Evolutionary conservation across 163 green algal genomes (phyloP).

Genomic region (Scenedesmus sp.): DNA sequence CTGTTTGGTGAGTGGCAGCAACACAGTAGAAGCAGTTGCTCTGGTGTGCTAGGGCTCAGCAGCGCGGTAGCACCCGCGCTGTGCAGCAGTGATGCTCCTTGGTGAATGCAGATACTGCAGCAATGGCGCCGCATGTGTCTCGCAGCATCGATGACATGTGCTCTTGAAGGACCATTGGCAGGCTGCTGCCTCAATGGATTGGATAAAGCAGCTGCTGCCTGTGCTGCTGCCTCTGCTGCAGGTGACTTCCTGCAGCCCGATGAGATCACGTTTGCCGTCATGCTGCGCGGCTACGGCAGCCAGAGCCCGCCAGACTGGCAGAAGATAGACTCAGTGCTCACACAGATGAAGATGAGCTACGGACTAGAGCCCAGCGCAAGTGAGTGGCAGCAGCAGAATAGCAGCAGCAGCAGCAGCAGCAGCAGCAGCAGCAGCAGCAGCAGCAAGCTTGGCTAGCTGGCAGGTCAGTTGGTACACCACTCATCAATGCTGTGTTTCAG

Average conservation of each 20-base stretch:
- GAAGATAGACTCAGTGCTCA: slow-evolving; percentile 77
- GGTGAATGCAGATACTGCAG: too few species aligned
- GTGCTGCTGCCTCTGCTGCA: slow-evolving; percentile 51
- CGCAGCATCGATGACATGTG: not conserved
- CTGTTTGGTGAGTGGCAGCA: slow-evolving; percentile 80
- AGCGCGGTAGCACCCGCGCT: not conserved
- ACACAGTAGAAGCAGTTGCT: not conserved
- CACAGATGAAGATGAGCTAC: slow-evolving; percentile 79
- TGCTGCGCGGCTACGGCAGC: slow-evolving; percentile 85
- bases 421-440: not conserved
- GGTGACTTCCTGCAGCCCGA: slow-evolving; percentile 82
- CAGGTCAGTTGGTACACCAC: too few species aligned
- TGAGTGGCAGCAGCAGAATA: slow-evolving; percentile 42
- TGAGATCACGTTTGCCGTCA: slow-evolving; percentile 86
- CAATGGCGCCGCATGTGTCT: not conserved
- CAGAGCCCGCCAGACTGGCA: slow-evolving; percentile 80
- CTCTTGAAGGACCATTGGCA: not conserved
- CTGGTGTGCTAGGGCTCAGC: not conserved
- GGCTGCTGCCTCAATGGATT: not conserved
- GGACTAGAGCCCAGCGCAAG: slow-evolving; percentile 73
- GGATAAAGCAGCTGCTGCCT: not conserved
- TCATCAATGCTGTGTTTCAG: too few species aligned
- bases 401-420: slow-evolving; percentile 1
- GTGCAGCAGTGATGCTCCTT: not conserved
- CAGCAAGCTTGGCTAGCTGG: not conserved